Percentiles rank a stretch among this genome's conserved stretches.
Conservation (phyloP, 768 basidiomycete species). For the Pholiota conissans region DNA sequence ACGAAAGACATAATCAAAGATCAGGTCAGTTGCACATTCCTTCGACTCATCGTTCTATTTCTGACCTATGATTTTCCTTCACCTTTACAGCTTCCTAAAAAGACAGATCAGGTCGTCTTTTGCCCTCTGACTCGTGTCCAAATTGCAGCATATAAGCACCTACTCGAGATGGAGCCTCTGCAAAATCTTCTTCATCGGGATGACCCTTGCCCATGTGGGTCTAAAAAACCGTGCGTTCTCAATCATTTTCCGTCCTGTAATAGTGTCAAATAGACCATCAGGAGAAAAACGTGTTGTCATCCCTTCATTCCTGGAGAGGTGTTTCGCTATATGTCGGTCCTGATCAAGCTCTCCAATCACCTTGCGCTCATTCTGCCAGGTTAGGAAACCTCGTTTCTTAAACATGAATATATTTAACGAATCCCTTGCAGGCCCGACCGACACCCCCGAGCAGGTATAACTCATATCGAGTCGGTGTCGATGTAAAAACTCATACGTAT, state of each 20-base stretch:
- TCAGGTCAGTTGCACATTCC: conserved; percentile 43
- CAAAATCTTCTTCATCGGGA: conserved; percentile 74
- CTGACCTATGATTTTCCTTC: background rate
- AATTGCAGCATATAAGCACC: conserved; percentile 67
- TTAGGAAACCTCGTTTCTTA: conserved; percentile 24
- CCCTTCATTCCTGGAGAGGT: conserved; percentile 59
- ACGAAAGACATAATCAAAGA: conserved; percentile 77
- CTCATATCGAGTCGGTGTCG: background rate
- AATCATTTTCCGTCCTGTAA: background rate
- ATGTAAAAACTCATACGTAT: background rate
- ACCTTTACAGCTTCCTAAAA: conserved; percentile 70
- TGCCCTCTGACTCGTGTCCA: conserved; percentile 82
- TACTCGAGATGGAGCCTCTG: conserved; percentile 64
- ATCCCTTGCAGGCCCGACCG: conserved; percentile 53
- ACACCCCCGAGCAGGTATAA: conserved; percentile 66
- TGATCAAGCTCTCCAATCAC: conserved; percentile 90
- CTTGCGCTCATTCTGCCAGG: conserved; percentile 84
- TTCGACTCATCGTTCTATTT: background rate
- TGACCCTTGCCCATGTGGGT: conserved; percentile 73
- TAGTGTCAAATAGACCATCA: conserved; percentile 16
- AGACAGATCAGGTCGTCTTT: conserved; percentile 90
- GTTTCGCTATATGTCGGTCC: conserved; percentile 76
- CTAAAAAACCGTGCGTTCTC: conserved; percentile 47
- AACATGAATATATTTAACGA: background rate
- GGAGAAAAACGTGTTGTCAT: conserved; percentile 44